Base-by-base conservation (phyloP, 176 grass and related monocot genomes). In the Aegilops sharonensis region DNA sequence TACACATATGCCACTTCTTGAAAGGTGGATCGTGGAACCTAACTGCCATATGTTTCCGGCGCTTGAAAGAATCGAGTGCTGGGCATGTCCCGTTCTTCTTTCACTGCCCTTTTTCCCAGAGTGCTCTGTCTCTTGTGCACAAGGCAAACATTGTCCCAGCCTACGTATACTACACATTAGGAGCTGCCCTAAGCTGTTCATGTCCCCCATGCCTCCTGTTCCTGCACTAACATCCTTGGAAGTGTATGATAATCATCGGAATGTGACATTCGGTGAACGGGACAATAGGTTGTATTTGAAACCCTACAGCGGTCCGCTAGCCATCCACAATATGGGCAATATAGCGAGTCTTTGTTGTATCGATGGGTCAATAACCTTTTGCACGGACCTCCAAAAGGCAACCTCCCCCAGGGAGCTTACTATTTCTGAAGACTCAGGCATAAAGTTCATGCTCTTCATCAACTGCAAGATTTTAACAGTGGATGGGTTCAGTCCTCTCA, bases 151-250 rank as follows among this genome's bases (percentile, higher is more conserved):
- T 1, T 69, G 9, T 21, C 66, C 86, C 5, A 18, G 7, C 0
- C 45, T 88, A 0, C 0, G 1, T 8, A 0, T 0, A 54, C 68
- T 87, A 64, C 0, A 0, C 0, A 81, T 29, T 4, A 0, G 0
- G 4, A 0, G 0, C 5, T 87, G 85, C 40, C 78, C 68, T 0
- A 13, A 80, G 29, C 20, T 87, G 30, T 29, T 29, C 0, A 13
- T 81, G 25, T 57, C 78, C 15, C 40, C 29, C 5, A 13, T 87
- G 2, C 78, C 77, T 29, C 57, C 64, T 14, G 80, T 30, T 5
- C 34, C 67, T 4, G 35, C 4, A 21, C 0, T 81, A 12, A 20
- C 8, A 12, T 8, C 5, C n/a, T n/a, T n/a, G n/a, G n/a, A n/a
- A n/a, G n/a, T n/a, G n/a, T n/a, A n/a, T n/a, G n/a, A 39, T 39